Evolutionary conservation across 192 early-diverging fungal genomes (phyloP).

Genomic region (Rhizoclosmatium sp.): DNA sequence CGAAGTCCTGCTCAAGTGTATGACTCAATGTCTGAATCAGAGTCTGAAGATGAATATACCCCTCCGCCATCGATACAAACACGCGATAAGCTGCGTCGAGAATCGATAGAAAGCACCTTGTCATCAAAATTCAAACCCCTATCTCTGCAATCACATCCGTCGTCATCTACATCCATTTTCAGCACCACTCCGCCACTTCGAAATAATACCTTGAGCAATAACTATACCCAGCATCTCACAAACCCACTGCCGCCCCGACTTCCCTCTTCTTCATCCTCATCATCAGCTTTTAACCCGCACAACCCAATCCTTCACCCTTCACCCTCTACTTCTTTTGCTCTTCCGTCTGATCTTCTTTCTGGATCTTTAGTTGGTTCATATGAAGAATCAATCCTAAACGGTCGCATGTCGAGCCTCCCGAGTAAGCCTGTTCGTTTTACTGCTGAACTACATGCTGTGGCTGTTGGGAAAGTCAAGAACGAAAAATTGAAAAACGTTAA

Average conservation of each 20-base stretch:
- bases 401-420: slow-evolving; percentile 79
- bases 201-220: neutral
- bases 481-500: slow-evolving; percentile 67
- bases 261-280: neutral
- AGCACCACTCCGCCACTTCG: neutral
- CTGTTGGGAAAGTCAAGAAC: slow-evolving; percentile 66
- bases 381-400: slow-evolving; percentile 77
- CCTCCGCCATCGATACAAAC: too few species aligned
- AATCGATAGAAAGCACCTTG: neutral
- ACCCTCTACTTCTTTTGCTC: neutral
- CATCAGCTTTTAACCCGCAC: neutral
- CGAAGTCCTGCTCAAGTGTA: too few species aligned
- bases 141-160: neutral
- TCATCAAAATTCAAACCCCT: neutral
- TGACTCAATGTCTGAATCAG: too few species aligned
- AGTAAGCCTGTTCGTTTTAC: slow-evolving; percentile 75
- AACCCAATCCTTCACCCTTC: neutral
- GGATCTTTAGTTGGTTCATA: slow-evolving; percentile 62
- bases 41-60: too few species aligned
- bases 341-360: slow-evolving; percentile 22
- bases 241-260: neutral
- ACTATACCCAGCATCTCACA: slow-evolving; percentile 2
- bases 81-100: neutral
- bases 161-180: neutral
- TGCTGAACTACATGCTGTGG: slow-evolving; percentile 76